Evolutionary conservation across 2,329 filamentous ascomycete genomes (phyloP), one percentile per base, ranked within the genome.

Genomic region (Aspergillus sp.): DNA sequence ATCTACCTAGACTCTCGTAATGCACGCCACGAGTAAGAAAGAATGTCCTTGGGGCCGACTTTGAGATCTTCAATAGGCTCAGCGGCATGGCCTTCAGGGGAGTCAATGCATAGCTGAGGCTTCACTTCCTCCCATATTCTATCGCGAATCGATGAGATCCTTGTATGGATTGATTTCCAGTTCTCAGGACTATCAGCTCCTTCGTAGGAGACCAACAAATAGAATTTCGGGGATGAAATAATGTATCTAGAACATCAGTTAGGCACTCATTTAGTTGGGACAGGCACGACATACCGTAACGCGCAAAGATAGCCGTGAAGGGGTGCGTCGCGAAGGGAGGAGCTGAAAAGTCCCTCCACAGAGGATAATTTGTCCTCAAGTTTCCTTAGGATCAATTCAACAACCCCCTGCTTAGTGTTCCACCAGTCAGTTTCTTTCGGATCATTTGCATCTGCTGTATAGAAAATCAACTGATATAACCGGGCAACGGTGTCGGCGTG

Each of bases 21-120:
- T 6, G 92, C 91, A 66, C 95, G 86, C 83, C 96, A 99, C 61
- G 92, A 96, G 73, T 95, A 99, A 63, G 93, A 98, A 47, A 99
- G 76, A 17, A 96, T 83, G 66, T 96, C 91, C 70, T 97, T 98
- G 0, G 91, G 81, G 1, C 87, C 89, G 4, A 88, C 83, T 15
- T 90, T 85, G n/a, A 91, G 73, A 24, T 93, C 90, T 52, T 93
- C 86, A 0, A 88, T 66, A 52, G 81, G 65, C 58, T 82, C 66
- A 70, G 84, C 78, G 0, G 70, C 79, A 71, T 95, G 88, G 0
- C 93, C 93, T 75, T 99, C 95, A 0, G 96, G 95, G 1, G 95
- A 96, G 74, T 97, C 95, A 62, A 96, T 89, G 68, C 95, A 99
- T 1, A 99, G 82, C 4, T 96, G 85, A 52, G 87, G 83, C 65